phyloP scores from a whole-genome alignment of 768 basidiomycete genomes.

The Pleurotus tuoliensis region DNA sequence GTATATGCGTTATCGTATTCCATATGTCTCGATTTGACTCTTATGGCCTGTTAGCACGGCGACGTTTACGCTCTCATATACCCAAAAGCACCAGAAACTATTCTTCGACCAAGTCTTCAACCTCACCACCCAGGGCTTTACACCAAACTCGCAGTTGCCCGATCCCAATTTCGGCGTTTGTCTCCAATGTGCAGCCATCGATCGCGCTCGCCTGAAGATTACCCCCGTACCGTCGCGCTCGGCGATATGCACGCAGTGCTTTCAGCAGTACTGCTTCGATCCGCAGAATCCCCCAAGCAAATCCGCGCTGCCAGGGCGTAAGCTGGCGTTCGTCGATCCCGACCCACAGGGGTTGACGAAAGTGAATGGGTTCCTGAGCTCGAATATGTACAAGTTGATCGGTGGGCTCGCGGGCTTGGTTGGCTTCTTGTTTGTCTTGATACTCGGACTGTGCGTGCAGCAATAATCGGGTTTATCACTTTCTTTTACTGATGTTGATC shows the following conservation, averaged over 20 bases:
- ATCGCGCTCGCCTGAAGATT: slow-evolving; percentile 44
- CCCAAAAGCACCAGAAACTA: slow-evolving; percentile 43
- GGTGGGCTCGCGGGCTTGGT: slow-evolving; percentile 42
- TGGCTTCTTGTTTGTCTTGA: slow-evolving; percentile 33
- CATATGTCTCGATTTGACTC: background rate
- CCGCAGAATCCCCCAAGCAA: slow-evolving; percentile 39
- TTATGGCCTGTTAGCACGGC: slow-evolving; percentile 35
- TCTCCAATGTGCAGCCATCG: slow-evolving; percentile 61
- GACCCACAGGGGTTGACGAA: slow-evolving; percentile 46
- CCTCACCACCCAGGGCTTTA: slow-evolving; percentile 57
- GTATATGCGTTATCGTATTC: slow-evolving; percentile 8
- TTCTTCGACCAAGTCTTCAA: slow-evolving; percentile 60
- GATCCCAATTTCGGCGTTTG: slow-evolving; percentile 66
- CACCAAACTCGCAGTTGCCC: slow-evolving; percentile 50
- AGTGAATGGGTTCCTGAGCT: slow-evolving; percentile 37
- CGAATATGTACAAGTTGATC: slow-evolving; percentile 43
- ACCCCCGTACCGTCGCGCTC: slow-evolving; percentile 34
- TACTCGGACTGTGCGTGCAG: slow-evolving; percentile 35
- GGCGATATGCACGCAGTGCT: slow-evolving; percentile 39
- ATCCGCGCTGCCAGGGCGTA: slow-evolving; percentile 30
- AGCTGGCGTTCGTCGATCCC: slow-evolving; percentile 47
- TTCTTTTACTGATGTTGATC: background rate
- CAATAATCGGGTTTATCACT: background rate
- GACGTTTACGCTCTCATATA: slow-evolving; percentile 62
- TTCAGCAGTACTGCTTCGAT: slow-evolving; percentile 52